These are phyloP conservation scores for Fusarium metavorans DNA, from an alignment of 2,329 filamentous ascomycete genomes.

Conservation along the genomic window DNA sequence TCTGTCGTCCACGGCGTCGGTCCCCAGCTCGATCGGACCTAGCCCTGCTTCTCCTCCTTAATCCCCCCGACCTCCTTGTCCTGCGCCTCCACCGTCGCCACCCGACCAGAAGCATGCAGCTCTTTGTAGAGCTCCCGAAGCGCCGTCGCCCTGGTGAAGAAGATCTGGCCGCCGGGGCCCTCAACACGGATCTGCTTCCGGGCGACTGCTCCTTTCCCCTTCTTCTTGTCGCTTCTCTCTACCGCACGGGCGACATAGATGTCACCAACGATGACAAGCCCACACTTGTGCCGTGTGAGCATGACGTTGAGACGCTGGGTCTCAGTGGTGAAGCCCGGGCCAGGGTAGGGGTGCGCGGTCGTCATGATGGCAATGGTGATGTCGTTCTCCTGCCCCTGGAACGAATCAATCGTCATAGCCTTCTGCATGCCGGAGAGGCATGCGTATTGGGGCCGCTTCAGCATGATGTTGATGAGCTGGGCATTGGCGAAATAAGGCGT, in stretches of 20 bases:
- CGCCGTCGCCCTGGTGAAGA: background rate
- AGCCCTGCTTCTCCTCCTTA: background rate
- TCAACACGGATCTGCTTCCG: background rate
- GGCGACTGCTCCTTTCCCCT: no score
- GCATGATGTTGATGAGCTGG: slow-evolving; percentile 11
- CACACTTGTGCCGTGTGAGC: slow-evolving; percentile 30
- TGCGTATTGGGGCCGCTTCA: slow-evolving; percentile 14
- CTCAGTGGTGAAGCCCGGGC: slow-evolving; percentile 30
- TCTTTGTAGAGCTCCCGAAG: background rate
- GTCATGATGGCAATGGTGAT: slow-evolving; percentile 38
- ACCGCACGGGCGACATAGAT: slow-evolving; percentile 23
- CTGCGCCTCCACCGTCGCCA: background rate
- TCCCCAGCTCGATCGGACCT: no score
- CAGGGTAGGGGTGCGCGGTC: background rate
- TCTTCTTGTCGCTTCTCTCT: background rate
- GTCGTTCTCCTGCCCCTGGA: slow-evolving; percentile 42
- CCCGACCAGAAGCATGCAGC: background rate
- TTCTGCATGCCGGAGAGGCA: slow-evolving; percentile 17
- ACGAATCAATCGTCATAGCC: slow-evolving; percentile 30
- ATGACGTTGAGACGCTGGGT: slow-evolving; percentile 35
- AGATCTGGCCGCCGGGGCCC: background rate
- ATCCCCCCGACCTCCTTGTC: background rate
- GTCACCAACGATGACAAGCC: slow-evolving; percentile 38
- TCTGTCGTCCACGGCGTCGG: no score
- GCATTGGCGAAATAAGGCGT: slow-evolving; percentile 34